Base-by-base conservation (phyloP, 768 basidiomycete species). In the Kwoniella botswanensis region DNA sequence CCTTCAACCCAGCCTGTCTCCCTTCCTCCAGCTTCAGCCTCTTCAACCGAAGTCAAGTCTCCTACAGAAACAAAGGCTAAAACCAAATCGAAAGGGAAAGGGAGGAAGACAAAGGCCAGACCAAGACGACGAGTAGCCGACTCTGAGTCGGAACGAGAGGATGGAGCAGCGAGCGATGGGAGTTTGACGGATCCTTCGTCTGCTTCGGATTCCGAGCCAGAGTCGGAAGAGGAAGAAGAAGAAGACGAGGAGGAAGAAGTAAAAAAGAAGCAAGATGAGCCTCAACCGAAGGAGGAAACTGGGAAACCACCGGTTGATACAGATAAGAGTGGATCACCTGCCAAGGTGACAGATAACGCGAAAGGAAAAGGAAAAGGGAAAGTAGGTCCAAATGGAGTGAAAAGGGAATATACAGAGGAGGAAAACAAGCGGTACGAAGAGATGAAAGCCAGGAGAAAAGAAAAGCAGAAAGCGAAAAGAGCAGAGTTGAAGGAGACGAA, bases 401-500 rank as follows among this genome's bases (percentile, higher is more conserved):
- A 63, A 56, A 72, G 62, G 62, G 79, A 71, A 55, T 74, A 63
- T 24, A 80, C 73, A 26, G 75, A 76, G 46, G 77, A 73, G 21
- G 75, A 71, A 61, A 63, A n/a, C 41, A 56, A 61, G 50, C 67
- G 65, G 52, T 72, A 63, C 18, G 74, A 74, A 64, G 65, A 69
- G 64, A 73, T 66, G 17, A 75, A 68, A 65, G 73, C 69, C 13
- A 75, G 64, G 67, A 70, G 59, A 61, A 76, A 76, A 71, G 77
- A 73, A 46, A 74, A 70, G 69, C 42, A 29, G 58, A 74, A 71
- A 62, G 76, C 68, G 3, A 71, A 68, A 68, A 59, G 63, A 50
- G 59, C 66, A 26, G 71, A 68, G 42, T 70, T 68, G 44, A 77
- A 72, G 56, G 60, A 71, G 58, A 71, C 65, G 10, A 74, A 68